These are phyloP conservation scores for Solanum verrucosum DNA, from an alignment of 257 asterid genomes.

Conservation along the genomic window DNA sequence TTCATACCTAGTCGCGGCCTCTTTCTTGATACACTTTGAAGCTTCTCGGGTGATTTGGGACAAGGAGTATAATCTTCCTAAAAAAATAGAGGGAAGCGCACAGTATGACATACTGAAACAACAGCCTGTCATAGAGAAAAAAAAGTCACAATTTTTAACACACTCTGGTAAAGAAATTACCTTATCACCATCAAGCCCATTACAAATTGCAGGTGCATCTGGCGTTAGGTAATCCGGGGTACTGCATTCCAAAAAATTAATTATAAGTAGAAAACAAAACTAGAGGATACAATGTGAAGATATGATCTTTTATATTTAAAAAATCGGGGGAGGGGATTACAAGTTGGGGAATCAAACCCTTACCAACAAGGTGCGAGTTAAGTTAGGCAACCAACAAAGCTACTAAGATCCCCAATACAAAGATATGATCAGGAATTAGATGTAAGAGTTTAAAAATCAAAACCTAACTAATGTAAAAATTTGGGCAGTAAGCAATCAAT, in stretches of 20 bases:
- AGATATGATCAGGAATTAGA: background rate
- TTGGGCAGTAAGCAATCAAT: background rate
- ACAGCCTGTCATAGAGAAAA: background rate
- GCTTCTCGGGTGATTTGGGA: slow-evolving; percentile 78
- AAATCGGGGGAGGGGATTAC: background rate
- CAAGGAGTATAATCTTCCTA: slow-evolving; percentile 54
- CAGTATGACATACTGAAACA: background rate
- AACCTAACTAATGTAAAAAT: background rate
- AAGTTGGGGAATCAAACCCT: background rate
- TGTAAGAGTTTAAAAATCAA: background rate
- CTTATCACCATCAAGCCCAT: slow-evolving; percentile 30
- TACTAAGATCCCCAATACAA: background rate
- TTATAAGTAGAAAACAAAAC: background rate
- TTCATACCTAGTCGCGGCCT: slow-evolving; percentile 52
- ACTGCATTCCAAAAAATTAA: slow-evolving; percentile 22
- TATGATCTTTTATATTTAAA: background rate
- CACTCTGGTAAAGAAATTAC: slow-evolving; percentile 1
- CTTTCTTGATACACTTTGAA: slow-evolving; percentile 44
- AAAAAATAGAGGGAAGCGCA: background rate
- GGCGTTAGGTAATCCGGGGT: slow-evolving; percentile 95
- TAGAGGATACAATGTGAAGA: background rate
- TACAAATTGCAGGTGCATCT: slow-evolving; percentile 42
- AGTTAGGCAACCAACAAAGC: background rate
- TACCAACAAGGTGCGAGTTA: background rate
- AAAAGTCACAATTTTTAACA: background rate